Base-by-base conservation (phyloP, 208 protist species). In the Phytomonas francai region DNA sequence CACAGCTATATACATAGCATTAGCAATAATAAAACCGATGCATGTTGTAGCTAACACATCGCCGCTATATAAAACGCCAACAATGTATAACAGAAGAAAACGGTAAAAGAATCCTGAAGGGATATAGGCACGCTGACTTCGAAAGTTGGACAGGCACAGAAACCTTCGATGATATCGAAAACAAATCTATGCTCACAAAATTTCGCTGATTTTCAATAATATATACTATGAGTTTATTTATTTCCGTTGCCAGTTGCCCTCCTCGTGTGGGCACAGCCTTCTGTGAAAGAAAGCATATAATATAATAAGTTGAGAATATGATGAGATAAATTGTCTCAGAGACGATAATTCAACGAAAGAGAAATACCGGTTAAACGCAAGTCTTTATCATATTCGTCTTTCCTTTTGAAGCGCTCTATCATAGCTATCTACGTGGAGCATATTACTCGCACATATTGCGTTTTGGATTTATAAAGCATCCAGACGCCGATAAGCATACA, bases 201-300 rank as follows among this genome's bases (percentile, higher is more conserved):
- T 6, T 22, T 62, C 12, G 4, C 14, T 42, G 3, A 3, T 62
- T 62, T 62, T 62, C 14, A 42, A 12, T 42, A 62, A 62, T 12
- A 62, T 62, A 62, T 42, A 22, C 12, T 33, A 33, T 6, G 34
- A 62, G 22, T 33, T 62, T 62, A 62, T 62, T 42, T 42, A 62
- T 42, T 19, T 62, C 16, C 14, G 7, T 62, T 42, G 58, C 16
- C 8, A 8, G 31, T 62, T 42, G 14, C 2, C 31, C 58, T 62
- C 28, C 9, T 9, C 12, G 16, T 39, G 39, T 19, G 39, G 39
- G 7, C 16, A 19, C 16, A 19, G 12, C 39, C 9, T 49, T 49
- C 12, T 6, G 39, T 49, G 39, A 49, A 49, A 12, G 14, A 49
- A 49, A 49, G 39, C 39, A 49, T 19, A 19, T 12, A 9, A 49